These are phyloP conservation scores for Sporothrix mexicana DNA, from an alignment of 2,329 filamentous ascomycete species.

Conservation along the genomic window DNA sequence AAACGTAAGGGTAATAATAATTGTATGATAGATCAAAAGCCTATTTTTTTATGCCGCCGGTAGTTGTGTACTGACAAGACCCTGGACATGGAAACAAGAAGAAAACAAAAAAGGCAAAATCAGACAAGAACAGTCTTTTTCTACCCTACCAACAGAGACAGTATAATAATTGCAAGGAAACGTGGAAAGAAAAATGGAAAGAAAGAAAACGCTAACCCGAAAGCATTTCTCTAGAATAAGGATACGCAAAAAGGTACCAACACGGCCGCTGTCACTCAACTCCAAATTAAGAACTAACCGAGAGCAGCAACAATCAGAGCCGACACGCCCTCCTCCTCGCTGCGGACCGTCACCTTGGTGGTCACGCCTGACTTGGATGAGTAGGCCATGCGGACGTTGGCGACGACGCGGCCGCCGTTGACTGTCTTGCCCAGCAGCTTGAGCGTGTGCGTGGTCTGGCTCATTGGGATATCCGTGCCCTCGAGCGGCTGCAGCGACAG, in stretches of 20 bases:
- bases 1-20: background rate
- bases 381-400: conserved; percentile 89
- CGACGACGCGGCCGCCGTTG: conserved; percentile 84
- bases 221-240: conserved; percentile 17
- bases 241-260: background rate
- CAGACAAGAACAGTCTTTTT: conserved; percentile 28
- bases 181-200: background rate
- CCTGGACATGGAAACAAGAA: conserved; percentile 21
- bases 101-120: conserved; percentile 12
- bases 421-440: conserved; percentile 97
- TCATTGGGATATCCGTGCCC: conserved; percentile 88
- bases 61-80: conserved; percentile 3
- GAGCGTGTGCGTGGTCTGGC: conserved; percentile 87
- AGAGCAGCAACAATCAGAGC: conserved; percentile 83
- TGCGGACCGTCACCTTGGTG: conserved; percentile 90
- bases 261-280: background rate
- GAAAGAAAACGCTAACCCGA: conserved; percentile 24
- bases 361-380: conserved; percentile 92
- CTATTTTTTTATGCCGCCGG: conserved; percentile 15
- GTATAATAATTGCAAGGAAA: background rate
- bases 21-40: conserved; percentile 9
- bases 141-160: conserved; percentile 20
- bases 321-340: conserved; percentile 91
- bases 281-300: conserved; percentile 59
- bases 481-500: conserved; percentile 93